These are phyloP conservation scores for Alternaria sp. DNA, from an alignment of 2,329 filamentous ascomycete genomes.

Conservation along the genomic window DNA sequence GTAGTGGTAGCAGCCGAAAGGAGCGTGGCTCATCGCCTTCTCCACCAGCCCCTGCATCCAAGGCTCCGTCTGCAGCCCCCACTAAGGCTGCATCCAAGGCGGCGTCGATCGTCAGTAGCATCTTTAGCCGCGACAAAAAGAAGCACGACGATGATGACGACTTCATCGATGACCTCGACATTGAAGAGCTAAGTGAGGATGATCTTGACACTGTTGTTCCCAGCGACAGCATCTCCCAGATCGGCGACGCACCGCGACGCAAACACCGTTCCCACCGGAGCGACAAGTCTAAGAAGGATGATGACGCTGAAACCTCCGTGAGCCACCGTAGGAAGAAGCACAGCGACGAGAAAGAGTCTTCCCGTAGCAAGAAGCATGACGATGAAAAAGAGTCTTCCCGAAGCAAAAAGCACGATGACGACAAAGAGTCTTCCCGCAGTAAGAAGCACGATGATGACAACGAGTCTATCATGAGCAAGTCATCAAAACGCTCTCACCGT, in stretches of 20 bases:
- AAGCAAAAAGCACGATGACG: conserved; percentile 12
- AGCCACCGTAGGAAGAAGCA: conserved; percentile 25
- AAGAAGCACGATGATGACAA: conserved; percentile 18
- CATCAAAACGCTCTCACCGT: conserved; percentile 35
- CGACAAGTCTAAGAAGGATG: conserved; percentile 16
- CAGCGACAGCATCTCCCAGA: conserved; percentile 56
- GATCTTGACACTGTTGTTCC: conserved; percentile 55
- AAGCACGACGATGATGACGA: conserved; percentile 40
- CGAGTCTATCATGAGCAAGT: conserved; percentile 35
- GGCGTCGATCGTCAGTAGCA: conserved; percentile 43
- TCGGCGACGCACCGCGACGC: conserved; percentile 38
- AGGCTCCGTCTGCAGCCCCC: conserved; percentile 25
- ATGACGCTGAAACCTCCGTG: conserved; percentile 22
- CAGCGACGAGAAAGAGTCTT: conserved; percentile 11
- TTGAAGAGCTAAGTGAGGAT: conserved; percentile 37
- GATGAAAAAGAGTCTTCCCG: neutral
- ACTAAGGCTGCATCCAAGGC: conserved; percentile 33
- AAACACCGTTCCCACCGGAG: conserved; percentile 33
- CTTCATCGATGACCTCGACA: conserved; percentile 47
- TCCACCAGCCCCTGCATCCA: conserved; percentile 29
- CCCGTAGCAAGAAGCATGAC: neutral
- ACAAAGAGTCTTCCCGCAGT: conserved; percentile 19
- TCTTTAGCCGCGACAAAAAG: conserved; percentile 44
- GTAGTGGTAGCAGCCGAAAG: conserved; percentile 25
- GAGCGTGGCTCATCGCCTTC: conserved; percentile 30